Evolutionary conservation across 371 early-diverging fungal species (phyloP).

Genomic region (Fennellomyces sp.): DNA sequence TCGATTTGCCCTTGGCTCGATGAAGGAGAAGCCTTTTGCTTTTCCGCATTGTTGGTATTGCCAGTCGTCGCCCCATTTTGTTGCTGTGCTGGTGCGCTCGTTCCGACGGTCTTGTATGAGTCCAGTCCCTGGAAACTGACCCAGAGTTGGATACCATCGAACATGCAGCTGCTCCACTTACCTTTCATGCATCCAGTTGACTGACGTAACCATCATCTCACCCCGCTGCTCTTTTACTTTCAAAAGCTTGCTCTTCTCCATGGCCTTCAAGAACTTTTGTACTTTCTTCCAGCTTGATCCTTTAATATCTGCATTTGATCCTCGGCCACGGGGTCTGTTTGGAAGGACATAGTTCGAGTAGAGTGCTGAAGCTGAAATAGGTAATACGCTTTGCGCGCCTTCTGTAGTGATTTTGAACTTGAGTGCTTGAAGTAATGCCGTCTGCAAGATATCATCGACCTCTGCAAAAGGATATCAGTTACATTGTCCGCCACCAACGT

Average conservation of each 20-base stretch:
- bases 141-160: background rate
- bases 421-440: slow-evolving; percentile 64
- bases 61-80: background rate
- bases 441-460: slow-evolving; percentile 62
- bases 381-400: slow-evolving; percentile 48
- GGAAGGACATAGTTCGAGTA: slow-evolving; percentile 69
- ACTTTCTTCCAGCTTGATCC: slow-evolving; percentile 76
- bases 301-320: slow-evolving; percentile 68
- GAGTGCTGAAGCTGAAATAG: slow-evolving; percentile 65
- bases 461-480: slow-evolving; percentile 1
- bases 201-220: slow-evolving; percentile 56
- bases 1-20: slow-evolving; percentile 7
- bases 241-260: slow-evolving; percentile 66
- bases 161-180: slow-evolving; percentile 1
- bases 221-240: slow-evolving; percentile 74
- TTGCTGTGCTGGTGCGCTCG: background rate
- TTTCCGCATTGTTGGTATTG: background rate
- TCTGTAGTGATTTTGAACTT: slow-evolving; percentile 62
- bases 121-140: slow-evolving; percentile 28
- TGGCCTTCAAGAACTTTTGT: slow-evolving; percentile 72
- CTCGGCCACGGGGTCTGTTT: slow-evolving; percentile 55
- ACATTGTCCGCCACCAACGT: background rate
- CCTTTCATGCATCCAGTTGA: slow-evolving; percentile 61
- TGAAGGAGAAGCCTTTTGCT: background rate
- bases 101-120: slow-evolving; percentile 33